Percentiles rank a stretch among this genome's conserved stretches.
These are phyloP conservation scores for Quercus berberidifolia DNA, from an alignment of 306 rosid genomes.

Conservation along the genomic window DNA sequence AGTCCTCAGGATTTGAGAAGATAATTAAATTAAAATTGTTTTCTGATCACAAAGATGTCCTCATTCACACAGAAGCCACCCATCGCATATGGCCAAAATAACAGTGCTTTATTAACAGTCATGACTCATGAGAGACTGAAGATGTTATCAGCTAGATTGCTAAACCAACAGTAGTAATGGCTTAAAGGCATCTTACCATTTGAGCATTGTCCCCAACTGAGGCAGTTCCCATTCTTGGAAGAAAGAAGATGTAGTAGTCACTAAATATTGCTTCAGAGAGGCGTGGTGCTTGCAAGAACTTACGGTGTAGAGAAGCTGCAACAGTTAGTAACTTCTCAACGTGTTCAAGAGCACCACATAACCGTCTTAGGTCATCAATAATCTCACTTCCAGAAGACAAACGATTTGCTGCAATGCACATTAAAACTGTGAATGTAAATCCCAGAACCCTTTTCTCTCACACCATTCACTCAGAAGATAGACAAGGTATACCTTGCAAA, in stretches of 20 bases:
- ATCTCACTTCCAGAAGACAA: conserved; percentile 67
- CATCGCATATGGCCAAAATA: neutral
- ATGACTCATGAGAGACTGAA: neutral
- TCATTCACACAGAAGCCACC: neutral
- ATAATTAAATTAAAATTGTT: neutral
- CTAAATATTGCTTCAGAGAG: conserved; percentile 69
- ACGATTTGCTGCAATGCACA: conserved; percentile 57
- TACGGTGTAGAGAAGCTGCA: conserved; percentile 90
- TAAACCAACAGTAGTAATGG: neutral
- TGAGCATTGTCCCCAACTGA: conserved; percentile 29
- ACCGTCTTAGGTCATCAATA: conserved; percentile 60
- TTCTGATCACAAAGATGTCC: no score
- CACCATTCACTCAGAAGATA: neutral
- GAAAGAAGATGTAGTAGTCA: conserved; percentile 59
- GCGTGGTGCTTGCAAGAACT: conserved; percentile 72
- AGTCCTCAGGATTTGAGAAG: neutral
- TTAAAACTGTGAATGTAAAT: conserved; percentile 11
- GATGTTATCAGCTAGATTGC: neutral
- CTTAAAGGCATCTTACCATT: conserved; percentile 45
- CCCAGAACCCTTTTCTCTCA: neutral
- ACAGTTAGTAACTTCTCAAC: conserved; percentile 69
- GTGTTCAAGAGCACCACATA: conserved; percentile 67
- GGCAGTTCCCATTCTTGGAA: conserved; percentile 63
- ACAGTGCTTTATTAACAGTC: neutral
- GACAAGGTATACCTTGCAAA: conserved; percentile 54